Evolutionary conservation across 2,329 filamentous ascomycete genomes (phyloP), one percentile per base, ranked within the genome.

Genomic region (Dactylellina parvicollis): DNA sequence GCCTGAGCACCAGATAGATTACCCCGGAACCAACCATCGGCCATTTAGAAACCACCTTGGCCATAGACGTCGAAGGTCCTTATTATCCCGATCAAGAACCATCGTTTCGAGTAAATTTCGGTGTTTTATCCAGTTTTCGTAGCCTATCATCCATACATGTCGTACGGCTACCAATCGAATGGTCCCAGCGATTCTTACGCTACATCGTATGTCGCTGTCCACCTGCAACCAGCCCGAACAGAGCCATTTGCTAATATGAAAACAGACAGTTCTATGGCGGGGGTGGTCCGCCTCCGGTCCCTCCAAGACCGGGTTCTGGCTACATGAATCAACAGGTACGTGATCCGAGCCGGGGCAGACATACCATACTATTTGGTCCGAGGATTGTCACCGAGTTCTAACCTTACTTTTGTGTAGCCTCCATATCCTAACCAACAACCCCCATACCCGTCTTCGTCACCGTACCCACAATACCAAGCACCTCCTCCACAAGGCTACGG

Each of bases 161-260:
- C 69, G 69, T 73, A 73, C 67, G 67, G 60, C 40, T 66, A 66
- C 32, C 69, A 66, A 54, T 12, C 57, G 66, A 73, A 66, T 56
- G 69, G 60, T 66, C 69, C 69, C 38, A 73, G 69, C 60, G 60
- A 73, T 66, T 73, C 69, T 26, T 73, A 73, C 66, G 69, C 69
- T 40, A 73, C 69, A 50, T 73, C 69, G 69, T 73, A 73, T 49
- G 69, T 73, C 32, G 5, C 28, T 42, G 24, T 24, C 24, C 32
- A 9, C 40, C 20, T 4, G 34, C 32, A 46, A 40, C n/a, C n/a
- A 30, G 22, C 28, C 20, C 52, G 9, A 54, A 50, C 3, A 50
- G 24, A 40, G 28, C 42, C 20, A 56, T 18, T 8, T 32, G 7
- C 46, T 67, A 28, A 67, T 34, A 5, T 22, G 28, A 3, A 16